Percentiles rank a stretch among this genome's conserved stretches.
phyloP scores from a whole-genome alignment of 768 basidiomycete genomes.

The Mycena olivaceomarginata region DNA sequence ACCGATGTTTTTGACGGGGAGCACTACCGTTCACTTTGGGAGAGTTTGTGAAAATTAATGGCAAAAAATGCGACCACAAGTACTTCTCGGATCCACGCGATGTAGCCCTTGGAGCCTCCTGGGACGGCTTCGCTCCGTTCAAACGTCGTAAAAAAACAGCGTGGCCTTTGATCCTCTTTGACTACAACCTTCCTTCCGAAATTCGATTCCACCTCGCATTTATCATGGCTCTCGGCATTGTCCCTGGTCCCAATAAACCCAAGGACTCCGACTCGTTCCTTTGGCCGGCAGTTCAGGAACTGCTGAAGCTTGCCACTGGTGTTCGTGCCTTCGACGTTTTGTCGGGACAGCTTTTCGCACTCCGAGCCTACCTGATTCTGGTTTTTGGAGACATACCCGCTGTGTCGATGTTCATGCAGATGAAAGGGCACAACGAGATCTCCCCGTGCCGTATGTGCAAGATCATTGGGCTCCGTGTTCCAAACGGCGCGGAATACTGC shows the following conservation, averaged over 20 bases:
- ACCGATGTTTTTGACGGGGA: slow-evolving; percentile 10
- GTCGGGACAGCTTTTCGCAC: too few relatives aligned
- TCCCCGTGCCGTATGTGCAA: too few relatives aligned
- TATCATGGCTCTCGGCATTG: slow-evolving; percentile 60
- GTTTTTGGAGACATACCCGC: too few relatives aligned
- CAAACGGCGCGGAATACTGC: too few relatives aligned
- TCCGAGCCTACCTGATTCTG: too few relatives aligned
- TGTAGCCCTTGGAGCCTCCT: not conserved
- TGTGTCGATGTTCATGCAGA: too few relatives aligned
- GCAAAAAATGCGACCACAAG: not conserved
- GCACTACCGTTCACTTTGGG: not conserved
- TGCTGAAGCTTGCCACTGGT: too few relatives aligned
- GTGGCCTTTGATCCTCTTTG: slow-evolving; percentile 63
- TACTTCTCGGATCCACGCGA: slow-evolving; percentile 5
- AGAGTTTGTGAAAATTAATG: not conserved
- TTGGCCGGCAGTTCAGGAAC: too few relatives aligned
- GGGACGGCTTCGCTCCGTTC: slow-evolving; percentile 13
- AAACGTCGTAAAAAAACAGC: slow-evolving; percentile 46
- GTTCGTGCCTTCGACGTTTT: too few relatives aligned
- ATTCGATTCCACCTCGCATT: slow-evolving; percentile 53
- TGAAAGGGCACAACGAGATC: too few relatives aligned
- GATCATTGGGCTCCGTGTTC: too few relatives aligned
- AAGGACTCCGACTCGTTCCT: slow-evolving; percentile 49
- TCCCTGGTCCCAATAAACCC: slow-evolving; percentile 64
- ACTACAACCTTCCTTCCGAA: slow-evolving; percentile 65